Base-by-base conservation (phyloP, 2,329 filamentous ascomycete genomes). In the Neofusicoccum cordaticola region DNA sequence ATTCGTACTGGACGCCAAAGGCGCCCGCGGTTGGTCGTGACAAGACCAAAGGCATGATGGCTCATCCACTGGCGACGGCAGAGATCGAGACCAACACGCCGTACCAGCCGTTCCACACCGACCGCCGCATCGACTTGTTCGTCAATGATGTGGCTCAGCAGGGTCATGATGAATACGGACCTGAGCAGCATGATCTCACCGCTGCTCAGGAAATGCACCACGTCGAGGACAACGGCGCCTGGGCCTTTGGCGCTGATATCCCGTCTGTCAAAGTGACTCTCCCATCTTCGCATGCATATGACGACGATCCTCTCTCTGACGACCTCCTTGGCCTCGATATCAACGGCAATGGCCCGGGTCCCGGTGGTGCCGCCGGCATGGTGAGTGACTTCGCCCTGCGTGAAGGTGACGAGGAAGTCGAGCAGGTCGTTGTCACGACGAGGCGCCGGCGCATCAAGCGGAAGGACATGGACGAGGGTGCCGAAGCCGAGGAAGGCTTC, bases 21-120 rank as follows among this genome's bases (percentile, higher is more conserved):
- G 63, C 63, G 5, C 63, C 63, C 13, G 31, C 56, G 13, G 31
- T 52, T 11, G 45, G 47, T 15, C 37, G 27, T 27, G 15, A 50
- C 12, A 58, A 61, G 19, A 31, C 12, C 47, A 57, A 52, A 22
- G 47, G 47, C 19, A 58, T 60, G 45, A 34, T 60, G 6, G 65
- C 47, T 1, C 61, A 68, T 2, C 66, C 72, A 1, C 77, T 91
- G 79, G 74, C 90, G 80, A 74, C 93, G 86, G 92, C 92, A 5
- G 93, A 97, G 80, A 96, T 97, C 68, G 95, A 99, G 74, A 97
- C 94, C 1, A 97, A 94, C 72, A 91, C 93, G 4, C 92, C 94
- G 2, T 98, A 97, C 71, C 93, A 97, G 72, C 94, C 95, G 1
- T 97, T 98, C 80, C 94, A 98, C 75, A 95, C 93, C 0, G 93